Base-by-base conservation (phyloP, 2,329 filamentous ascomycete genomes). In the Verticillium dahliae region DNA sequence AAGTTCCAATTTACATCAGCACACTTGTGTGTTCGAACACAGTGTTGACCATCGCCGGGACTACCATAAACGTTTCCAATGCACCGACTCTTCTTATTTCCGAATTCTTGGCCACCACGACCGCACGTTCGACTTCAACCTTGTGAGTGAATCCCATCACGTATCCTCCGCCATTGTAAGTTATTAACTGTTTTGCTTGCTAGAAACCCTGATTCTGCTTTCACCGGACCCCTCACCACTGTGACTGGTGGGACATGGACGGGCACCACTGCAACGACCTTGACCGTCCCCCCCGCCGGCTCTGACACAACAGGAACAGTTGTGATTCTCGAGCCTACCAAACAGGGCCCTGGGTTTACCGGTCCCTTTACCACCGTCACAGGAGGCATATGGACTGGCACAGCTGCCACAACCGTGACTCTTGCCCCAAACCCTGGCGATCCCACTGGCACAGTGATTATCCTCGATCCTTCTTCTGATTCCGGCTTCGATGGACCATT, bases 361-460 rank as follows among this genome's bases (percentile, higher is more conserved):
- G 45, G 56, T 11, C 60, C 60, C 13, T 62, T 41, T 33, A 50
- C 34, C 6, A 62, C 60, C 22, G 37, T 45, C 2, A 59, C 57
- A 5, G 60, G 56, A n/a, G 57, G 57, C 4, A n/a, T 38, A 11
- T 58, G 57, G 57, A 58, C 57, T 31, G 57, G 57, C 10, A 15
- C 39, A 6, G 57, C 10, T 14, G 4, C 57, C 5, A 58, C 57
- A 5, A 45, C 38, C 7, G 31, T 58, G 37, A 41, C 34, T 14
- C n/a, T 58, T 13, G 33, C 57, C n/a, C 57, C 57, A 22, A 3
- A 9, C 2, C 33, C 33, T 22, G 27, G 33, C 18, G 37, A 31
- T 13, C n/a, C 18, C 15, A 41, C 37, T 31, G 56, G 56, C 15
- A 58, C 37, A 27, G 34, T n/a, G 6, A 15, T 58, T 15, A 22